Conservation (phyloP, 75 land plant species). For the Pseudotsuga menziesii region DNA sequence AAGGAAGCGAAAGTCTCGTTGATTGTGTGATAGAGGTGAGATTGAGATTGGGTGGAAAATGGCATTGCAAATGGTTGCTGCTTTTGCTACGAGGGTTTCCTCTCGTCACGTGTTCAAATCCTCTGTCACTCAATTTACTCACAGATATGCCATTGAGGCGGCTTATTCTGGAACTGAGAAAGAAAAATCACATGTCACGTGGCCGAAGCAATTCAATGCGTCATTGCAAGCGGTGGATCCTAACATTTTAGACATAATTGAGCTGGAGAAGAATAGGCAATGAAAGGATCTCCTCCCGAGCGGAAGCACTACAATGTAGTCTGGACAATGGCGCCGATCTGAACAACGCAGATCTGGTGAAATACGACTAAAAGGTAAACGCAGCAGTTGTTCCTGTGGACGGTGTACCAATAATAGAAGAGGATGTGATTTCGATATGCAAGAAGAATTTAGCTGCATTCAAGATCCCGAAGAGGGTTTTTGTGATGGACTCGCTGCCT, state of each 20-base stretch:
- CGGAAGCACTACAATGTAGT: too few relatives aligned
- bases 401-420: slow-evolving; percentile 52
- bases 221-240: slow-evolving; percentile 44
- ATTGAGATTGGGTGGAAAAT: not conserved
- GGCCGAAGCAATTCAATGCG: slow-evolving; percentile 58
- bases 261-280: slow-evolving; percentile 54
- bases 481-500: slow-evolving; percentile 68
- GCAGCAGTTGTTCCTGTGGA: not conserved
- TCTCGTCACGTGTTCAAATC: slow-evolving; percentile 6
- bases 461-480: slow-evolving; percentile 88
- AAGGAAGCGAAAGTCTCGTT: too few relatives aligned
- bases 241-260: slow-evolving; percentile 48
- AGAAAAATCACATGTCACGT: slow-evolving; percentile 18
- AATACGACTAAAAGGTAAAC: too few relatives aligned
- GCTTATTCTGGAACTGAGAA: slow-evolving; percentile 2
- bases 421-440: slow-evolving; percentile 61
- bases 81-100: slow-evolving; percentile 1
- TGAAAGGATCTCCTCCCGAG: too few relatives aligned
- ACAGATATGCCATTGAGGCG: not conserved
- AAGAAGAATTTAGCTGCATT: slow-evolving; percentile 83
- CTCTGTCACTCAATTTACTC: not conserved
- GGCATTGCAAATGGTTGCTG: not conserved
- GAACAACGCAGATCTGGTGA: too few relatives aligned
- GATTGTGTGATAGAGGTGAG: too few relatives aligned
- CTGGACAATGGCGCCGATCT: too few relatives aligned